Evolutionary conservation across 768 basidiomycete genomes (phyloP), one percentile per base, ranked within the genome.

Genomic region (Leccinellum rugosiceps): DNA sequence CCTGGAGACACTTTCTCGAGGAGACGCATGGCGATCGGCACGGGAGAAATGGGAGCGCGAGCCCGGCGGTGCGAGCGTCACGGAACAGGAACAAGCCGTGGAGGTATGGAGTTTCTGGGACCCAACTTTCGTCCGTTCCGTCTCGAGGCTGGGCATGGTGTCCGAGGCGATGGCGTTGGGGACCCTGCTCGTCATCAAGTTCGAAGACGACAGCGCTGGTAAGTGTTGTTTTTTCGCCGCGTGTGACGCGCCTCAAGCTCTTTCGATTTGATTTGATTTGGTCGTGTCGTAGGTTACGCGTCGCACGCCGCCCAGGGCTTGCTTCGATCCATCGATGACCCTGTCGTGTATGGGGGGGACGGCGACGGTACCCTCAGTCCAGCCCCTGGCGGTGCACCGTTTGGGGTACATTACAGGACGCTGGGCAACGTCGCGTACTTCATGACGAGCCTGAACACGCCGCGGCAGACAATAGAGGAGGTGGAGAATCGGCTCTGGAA

Each of bases 381-480:
- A 0, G 78, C 79, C 1, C 82, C 82, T 9, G 80, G 82, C 2
- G 80, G 83, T 34, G 77, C 76, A 17, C 76, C 83, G 5, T 87
- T 87, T 72, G 79, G 82, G 35, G 81, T 98, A 21, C 90, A 98
- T 69, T 94, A 82, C 61, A 81, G 96, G 56, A 94, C 96, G 0
- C 74, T 98, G 35, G 96, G 96, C 0, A 85, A 94, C 66, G 86
- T 94, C 9, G 88, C 88, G n/a, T 96, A 96, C 70, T 90, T 94
- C 68, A 95, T 96, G 82, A 86, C 84, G 6, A 93, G 90, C 71
- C 77, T 95, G 41, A 94, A 93, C 67, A 94, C 90, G 1, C 71
- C 74, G 2, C 57, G 77, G 2, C 64, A 71, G 17, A 79, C 80
- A 15, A 77, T 88, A 35, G 81, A 84, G 56, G 76, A 78, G 17